Conservation (phyloP, 2,329 filamentous ascomycete species). For the Colletotrichum sp. region DNA sequence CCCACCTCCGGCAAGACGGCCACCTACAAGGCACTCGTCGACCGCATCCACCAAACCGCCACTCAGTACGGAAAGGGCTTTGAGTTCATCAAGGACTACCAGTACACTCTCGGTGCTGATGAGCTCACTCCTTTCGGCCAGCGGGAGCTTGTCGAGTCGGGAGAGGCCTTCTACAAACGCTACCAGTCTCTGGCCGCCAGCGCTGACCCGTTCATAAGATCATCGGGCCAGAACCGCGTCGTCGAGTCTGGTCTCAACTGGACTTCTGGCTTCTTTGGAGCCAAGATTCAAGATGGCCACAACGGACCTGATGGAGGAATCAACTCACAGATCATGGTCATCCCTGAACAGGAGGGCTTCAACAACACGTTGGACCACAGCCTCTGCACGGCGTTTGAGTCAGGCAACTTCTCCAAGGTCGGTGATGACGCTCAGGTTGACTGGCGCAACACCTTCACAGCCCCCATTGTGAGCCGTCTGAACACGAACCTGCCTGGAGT, state of each 20-base stretch:
- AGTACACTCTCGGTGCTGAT: conserved; percentile 74
- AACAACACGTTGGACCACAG: conserved; percentile 87
- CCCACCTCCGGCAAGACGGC: conserved; percentile 74
- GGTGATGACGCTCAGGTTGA: conserved; percentile 55
- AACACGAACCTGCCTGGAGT: conserved; percentile 72
- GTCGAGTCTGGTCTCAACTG: conserved; percentile 78
- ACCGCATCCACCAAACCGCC: conserved; percentile 60
- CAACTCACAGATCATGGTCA: conserved; percentile 64
- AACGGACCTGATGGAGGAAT: conserved; percentile 44
- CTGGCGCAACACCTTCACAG: conserved; percentile 70
- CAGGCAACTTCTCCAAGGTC: conserved; percentile 54
- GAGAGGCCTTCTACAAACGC: conserved; percentile 75
- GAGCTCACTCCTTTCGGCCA: conserved; percentile 72
- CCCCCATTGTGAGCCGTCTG: conserved; percentile 71
- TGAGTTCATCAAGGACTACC: conserved; percentile 74
- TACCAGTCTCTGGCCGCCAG: conserved; percentile 68
- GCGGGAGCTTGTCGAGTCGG: conserved; percentile 75
- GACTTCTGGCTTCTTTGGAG: conserved; percentile 71
- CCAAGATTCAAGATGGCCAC: conserved; percentile 42
- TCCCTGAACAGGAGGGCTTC: conserved; percentile 68
- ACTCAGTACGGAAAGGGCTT: conserved; percentile 67
- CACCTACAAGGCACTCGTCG: conserved; percentile 68
- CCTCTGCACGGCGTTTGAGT: conserved; percentile 74
- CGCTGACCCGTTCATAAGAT: conserved; percentile 72
- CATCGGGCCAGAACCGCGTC: conserved; percentile 73